Percentiles rank a stretch among this genome's conserved stretches.
phyloP scores from a whole-genome alignment of 31 red algal species.

The Porphyra umbilicalis region DNA sequence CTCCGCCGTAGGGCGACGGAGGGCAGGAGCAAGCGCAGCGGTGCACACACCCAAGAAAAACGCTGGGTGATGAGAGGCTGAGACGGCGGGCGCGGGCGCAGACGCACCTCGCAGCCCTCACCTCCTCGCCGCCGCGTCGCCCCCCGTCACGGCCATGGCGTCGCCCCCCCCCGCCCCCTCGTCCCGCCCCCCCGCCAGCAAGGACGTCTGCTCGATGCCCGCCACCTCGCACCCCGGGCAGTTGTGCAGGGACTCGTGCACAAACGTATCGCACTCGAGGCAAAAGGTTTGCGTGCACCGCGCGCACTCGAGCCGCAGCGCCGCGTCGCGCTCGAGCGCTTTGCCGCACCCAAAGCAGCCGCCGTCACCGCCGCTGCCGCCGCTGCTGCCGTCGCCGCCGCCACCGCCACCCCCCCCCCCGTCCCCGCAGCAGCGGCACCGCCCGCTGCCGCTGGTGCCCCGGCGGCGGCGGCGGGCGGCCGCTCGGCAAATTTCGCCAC shows the following conservation, averaged over 20 bases:
- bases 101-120: too few species aligned
- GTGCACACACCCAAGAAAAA: too few species aligned
- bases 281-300: slow-evolving; percentile 69
- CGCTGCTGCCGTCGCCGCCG: neutral
- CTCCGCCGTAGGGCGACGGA: too few species aligned
- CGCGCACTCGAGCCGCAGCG: slow-evolving; percentile 61
- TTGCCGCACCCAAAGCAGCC: slow-evolving; percentile 51
- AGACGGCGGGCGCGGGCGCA: too few species aligned
- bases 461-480: neutral
- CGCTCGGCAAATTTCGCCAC: slow-evolving; percentile 57
- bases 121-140: neutral
- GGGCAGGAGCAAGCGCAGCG: too few species aligned
- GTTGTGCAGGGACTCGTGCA: slow-evolving; percentile 77
- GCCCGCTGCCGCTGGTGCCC: neutral
- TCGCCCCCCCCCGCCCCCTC: neutral
- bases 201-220: neutral
- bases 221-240: slow-evolving; percentile 73
- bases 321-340: slow-evolving; percentile 17
- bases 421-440: neutral
- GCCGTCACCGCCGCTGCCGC: neutral
- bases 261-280: slow-evolving; percentile 79
- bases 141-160: neutral
- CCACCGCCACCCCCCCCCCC: neutral
- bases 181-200: neutral
- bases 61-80: too few species aligned